Conservation (phyloP, 2,329 filamentous ascomycete genomes). For the Ceratocystis destructans region DNA sequence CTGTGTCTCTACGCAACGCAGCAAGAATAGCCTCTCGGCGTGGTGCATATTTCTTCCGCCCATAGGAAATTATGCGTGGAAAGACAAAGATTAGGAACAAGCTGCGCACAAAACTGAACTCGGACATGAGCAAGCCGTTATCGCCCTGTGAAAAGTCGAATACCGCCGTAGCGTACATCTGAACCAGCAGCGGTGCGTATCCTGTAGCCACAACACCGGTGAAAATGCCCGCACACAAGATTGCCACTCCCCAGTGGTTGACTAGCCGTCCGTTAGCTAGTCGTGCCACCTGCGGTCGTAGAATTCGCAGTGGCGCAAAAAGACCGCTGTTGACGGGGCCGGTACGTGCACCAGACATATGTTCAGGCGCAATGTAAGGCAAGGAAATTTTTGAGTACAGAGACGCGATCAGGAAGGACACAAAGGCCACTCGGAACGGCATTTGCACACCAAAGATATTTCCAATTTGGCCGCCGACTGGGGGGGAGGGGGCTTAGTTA, state of each 20-base stretch:
- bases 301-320: constrained; percentile 49
- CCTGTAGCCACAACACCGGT: constrained; percentile 53
- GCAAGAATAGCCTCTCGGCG: constrained; percentile 12
- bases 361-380: constrained; percentile 38
- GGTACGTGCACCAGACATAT: constrained; percentile 26
- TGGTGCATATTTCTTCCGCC: constrained; percentile 23
- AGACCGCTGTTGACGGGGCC: constrained; percentile 36
- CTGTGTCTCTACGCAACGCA: constrained; percentile 10
- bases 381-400: constrained; percentile 31
- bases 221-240: constrained; percentile 53
- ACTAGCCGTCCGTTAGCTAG: constrained; percentile 36
- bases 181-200: constrained; percentile 49
- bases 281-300: constrained; percentile 43
- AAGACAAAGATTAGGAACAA: constrained; percentile 43
- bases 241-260: constrained; percentile 47
- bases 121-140: constrained; percentile 44
- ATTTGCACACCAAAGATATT: constrained; percentile 48
- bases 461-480: constrained; percentile 49
- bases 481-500: background rate
- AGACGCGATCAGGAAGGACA: constrained; percentile 37
- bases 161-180: constrained; percentile 43
- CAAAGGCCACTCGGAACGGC: constrained; percentile 51
- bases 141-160: constrained; percentile 43
- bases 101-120: constrained; percentile 40
- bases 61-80: constrained; percentile 37